Evolutionary conservation across 2,329 filamentous ascomycete species (phyloP).

Genomic region (Arthrobotrys pseudoclavata): DNA sequence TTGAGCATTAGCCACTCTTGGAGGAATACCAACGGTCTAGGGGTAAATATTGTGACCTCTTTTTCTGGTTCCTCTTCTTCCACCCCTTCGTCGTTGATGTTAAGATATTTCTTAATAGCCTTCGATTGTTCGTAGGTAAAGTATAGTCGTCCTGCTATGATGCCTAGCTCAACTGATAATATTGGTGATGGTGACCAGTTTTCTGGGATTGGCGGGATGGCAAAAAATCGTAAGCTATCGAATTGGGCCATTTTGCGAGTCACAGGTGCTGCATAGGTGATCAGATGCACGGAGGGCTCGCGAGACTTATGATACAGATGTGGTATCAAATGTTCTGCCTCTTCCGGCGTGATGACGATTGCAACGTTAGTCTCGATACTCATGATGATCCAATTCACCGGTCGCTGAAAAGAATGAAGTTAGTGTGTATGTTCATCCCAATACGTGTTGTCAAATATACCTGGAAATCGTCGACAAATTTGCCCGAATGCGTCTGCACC

Average conservation of each 20-base stretch:
- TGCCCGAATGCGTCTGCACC: slow-evolving; percentile 64
- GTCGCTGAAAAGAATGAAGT: slow-evolving; percentile 64
- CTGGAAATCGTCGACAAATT: not conserved
- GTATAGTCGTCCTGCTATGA: slow-evolving; percentile 75
- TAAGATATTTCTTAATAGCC: slow-evolving; percentile 63
- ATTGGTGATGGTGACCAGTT: slow-evolving; percentile 69
- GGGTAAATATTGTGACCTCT: not conserved
- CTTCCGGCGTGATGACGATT: slow-evolving; percentile 74
- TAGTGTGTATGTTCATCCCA: slow-evolving; percentile 67
- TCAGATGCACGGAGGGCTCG: slow-evolving; percentile 66
- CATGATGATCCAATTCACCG: slow-evolving; percentile 76
- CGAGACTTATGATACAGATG: not conserved
- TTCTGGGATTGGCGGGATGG: slow-evolving; percentile 69
- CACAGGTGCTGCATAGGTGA: slow-evolving; percentile 74
- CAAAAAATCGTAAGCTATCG: slow-evolving; percentile 71
- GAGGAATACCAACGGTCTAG: slow-evolving; percentile 68
- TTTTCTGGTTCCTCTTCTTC: not conserved
- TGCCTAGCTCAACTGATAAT: slow-evolving; percentile 73
- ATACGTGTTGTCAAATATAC: slow-evolving; percentile 11
- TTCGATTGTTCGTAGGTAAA: slow-evolving; percentile 69
- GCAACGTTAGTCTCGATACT: slow-evolving; percentile 68
- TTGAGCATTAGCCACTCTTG: slow-evolving; percentile 72
- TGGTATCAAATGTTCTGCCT: slow-evolving; percentile 69
- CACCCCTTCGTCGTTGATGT: not conserved
- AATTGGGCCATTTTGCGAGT: slow-evolving; percentile 74